Evolutionary conservation across 768 basidiomycete genomes (phyloP).

Genomic region (Paxillus ammoniavirescens): DNA sequence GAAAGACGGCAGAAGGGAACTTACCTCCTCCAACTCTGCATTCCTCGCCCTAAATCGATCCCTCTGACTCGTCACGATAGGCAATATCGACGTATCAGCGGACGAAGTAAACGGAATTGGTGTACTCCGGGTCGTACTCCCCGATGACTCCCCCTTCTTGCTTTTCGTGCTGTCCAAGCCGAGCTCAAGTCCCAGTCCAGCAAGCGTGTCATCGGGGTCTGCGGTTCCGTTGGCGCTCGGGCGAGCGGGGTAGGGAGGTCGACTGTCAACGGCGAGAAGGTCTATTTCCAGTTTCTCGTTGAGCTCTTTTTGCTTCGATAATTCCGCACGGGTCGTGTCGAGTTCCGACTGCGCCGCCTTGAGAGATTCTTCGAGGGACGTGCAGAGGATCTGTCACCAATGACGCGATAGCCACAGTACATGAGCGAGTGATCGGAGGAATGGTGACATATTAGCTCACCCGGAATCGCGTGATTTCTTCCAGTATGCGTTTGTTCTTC

Average conservation of each 20-base stretch:
- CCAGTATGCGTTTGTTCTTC: constrained; percentile 91
- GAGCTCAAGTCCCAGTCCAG: constrained; percentile 67
- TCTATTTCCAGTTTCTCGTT: constrained; percentile 94
- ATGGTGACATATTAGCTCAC: constrained; percentile 37
- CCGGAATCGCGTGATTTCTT: constrained; percentile 89
- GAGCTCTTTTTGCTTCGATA: constrained; percentile 73
- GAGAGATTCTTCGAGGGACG: constrained; percentile 75
- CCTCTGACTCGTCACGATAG: constrained; percentile 95
- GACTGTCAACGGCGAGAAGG: constrained; percentile 75
- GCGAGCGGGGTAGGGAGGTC: neutral
- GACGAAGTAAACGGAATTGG: constrained; percentile 72
- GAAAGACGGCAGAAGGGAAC: constrained; percentile 11
- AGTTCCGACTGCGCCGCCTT: constrained; percentile 57
- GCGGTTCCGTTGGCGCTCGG: constrained; percentile 24
- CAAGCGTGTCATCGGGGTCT: constrained; percentile 56
- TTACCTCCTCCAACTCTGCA: constrained; percentile 92
- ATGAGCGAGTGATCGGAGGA: neutral
- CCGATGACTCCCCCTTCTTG: constrained; percentile 19
- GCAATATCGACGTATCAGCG: constrained; percentile 93
- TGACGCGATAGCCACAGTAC: neutral
- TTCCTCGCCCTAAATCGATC: constrained; percentile 98
- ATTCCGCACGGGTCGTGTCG: constrained; percentile 54
- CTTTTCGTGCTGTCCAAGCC: constrained; percentile 10
- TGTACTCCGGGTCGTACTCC: constrained; percentile 43
- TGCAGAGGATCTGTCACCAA: constrained; percentile 65